Evolutionary conservation across 306 rosid genomes (phyloP).

Genomic region (Cucurbita argyrosperma): DNA sequence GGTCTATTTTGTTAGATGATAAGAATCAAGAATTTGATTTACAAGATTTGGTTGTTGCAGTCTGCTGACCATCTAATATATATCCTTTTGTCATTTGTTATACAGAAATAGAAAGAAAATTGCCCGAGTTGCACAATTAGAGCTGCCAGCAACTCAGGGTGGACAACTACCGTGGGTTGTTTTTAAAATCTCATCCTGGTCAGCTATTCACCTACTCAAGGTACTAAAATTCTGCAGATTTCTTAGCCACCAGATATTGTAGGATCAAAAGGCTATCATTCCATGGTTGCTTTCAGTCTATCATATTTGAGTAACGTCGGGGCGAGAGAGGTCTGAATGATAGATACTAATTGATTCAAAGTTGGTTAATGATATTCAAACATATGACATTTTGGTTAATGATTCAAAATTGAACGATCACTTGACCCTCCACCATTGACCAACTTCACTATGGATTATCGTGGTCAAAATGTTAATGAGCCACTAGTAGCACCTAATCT

Average conservation of each 20-base stretch:
- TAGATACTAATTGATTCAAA: too few species aligned
- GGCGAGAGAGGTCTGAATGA: too few species aligned
- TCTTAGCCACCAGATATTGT: too few species aligned
- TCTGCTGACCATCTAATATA: not conserved
- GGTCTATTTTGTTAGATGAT: not conserved
- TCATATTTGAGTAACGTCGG: too few species aligned
- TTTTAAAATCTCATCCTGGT: not conserved
- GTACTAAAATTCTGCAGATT: not conserved
- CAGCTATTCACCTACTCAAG: not conserved
- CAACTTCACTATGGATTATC: slow-evolving; percentile 11
- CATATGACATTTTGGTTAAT: too few species aligned
- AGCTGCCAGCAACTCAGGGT: not conserved
- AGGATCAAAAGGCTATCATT: too few species aligned
- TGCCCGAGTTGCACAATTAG: not conserved
- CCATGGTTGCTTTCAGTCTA: not conserved
- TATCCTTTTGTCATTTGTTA: not conserved
- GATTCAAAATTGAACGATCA: slow-evolving; percentile 27
- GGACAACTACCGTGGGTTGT: not conserved
- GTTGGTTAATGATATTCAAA: too few species aligned
- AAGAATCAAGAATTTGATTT: not conserved
- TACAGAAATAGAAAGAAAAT: not conserved
- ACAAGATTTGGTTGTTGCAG: not conserved
- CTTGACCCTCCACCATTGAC: slow-evolving; percentile 64
- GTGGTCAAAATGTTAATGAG: slow-evolving; percentile 35
- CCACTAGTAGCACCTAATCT: slow-evolving; percentile 81